phyloP scores from a whole-genome alignment of 2,329 filamentous ascomycete genomes.

The Aspergillus ochraceus region DNA sequence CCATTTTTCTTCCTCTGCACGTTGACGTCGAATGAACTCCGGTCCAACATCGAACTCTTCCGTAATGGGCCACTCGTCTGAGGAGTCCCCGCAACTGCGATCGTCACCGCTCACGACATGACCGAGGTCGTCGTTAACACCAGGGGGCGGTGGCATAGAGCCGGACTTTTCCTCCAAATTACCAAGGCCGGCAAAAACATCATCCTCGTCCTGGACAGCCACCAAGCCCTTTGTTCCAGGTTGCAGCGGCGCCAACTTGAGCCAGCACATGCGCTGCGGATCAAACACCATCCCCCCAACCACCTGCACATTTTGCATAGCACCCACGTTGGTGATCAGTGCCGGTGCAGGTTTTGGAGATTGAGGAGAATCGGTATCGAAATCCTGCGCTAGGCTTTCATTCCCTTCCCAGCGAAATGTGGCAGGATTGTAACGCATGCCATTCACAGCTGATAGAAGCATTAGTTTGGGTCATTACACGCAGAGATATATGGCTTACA shows the following conservation, averaged over 20 bases:
- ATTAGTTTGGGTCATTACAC: slow-evolving; percentile 3
- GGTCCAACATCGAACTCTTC: slow-evolving; percentile 98
- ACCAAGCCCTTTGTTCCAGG: slow-evolving; percentile 36
- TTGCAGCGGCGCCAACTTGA: slow-evolving; percentile 66
- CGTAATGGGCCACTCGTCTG: slow-evolving; percentile 79
- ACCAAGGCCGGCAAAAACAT: slow-evolving; percentile 92
- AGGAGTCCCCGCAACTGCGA: slow-evolving; percentile 45
- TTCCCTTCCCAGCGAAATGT: slow-evolving; percentile 95
- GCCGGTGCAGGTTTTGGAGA: slow-evolving; percentile 56
- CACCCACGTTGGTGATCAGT: slow-evolving; percentile 86
- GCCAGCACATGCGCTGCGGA: slow-evolving; percentile 95
- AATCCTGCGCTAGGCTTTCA: slow-evolving; percentile 75
- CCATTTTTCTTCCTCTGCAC: slow-evolving; percentile 92
- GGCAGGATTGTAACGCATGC: slow-evolving; percentile 91
- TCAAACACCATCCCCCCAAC: slow-evolving; percentile 99
- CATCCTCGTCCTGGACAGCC: slow-evolving; percentile 78
- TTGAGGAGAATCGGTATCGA: slow-evolving; percentile 60
- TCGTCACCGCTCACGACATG: slow-evolving; percentile 37
- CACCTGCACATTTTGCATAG: slow-evolving; percentile 83
- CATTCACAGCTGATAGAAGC: slow-evolving; percentile 58
- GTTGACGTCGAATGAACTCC: slow-evolving; percentile 84
- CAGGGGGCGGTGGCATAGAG: slow-evolving; percentile 23
- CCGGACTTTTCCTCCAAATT: slow-evolving; percentile 71
- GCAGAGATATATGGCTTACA: slow-evolving; percentile 56
- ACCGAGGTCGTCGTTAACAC: slow-evolving; percentile 26